Percentiles rank a stretch among this genome's conserved stretches.
Conservation (phyloP, 495 filamentous ascomycete species). For the Entonaema liquescens region DNA sequence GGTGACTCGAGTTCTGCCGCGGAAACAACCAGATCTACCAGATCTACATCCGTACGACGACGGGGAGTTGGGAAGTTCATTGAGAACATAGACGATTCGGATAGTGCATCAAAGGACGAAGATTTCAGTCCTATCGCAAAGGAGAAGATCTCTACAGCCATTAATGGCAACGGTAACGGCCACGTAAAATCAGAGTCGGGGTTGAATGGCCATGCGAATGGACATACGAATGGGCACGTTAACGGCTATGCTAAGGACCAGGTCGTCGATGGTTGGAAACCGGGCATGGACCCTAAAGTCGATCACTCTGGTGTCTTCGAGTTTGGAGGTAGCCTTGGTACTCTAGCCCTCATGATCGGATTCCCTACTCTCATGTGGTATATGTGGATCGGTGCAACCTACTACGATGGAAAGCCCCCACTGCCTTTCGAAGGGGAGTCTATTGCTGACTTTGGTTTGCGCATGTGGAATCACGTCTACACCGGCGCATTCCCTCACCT, state of each 20-base stretch:
- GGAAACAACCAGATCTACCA: constrained; percentile 40
- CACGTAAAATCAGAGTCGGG: constrained; percentile 29
- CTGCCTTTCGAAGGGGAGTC: constrained; percentile 70
- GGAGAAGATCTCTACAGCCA: constrained; percentile 34
- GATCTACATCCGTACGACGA: constrained; percentile 44
- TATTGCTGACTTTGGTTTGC: constrained; percentile 69
- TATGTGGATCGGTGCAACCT: constrained; percentile 96
- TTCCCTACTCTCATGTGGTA: constrained; percentile 97
- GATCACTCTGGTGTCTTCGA: constrained; percentile 85
- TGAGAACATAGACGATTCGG: constrained; percentile 55
- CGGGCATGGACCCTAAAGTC: constrained; percentile 76
- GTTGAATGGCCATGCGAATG: constrained; percentile 38
- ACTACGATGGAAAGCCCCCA: constrained; percentile 86
- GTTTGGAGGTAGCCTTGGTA: constrained; percentile 85
- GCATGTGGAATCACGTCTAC: constrained; percentile 75
- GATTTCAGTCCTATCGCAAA: constrained; percentile 43
- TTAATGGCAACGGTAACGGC: constrained; percentile 31
- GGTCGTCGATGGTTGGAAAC: constrained; percentile 71
- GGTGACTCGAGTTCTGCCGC: constrained; percentile 55
- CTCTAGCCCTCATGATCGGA: constrained; percentile 83
- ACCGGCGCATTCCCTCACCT: constrained; percentile 80
- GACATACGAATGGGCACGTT: constrained; percentile 51
- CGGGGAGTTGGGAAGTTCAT: constrained; percentile 55
- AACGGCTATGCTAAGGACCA: constrained; percentile 52
- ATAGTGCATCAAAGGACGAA: constrained; percentile 41